Conservation (phyloP, 208 protist genomes). For the Wallacemonas rigidus region DNA sequence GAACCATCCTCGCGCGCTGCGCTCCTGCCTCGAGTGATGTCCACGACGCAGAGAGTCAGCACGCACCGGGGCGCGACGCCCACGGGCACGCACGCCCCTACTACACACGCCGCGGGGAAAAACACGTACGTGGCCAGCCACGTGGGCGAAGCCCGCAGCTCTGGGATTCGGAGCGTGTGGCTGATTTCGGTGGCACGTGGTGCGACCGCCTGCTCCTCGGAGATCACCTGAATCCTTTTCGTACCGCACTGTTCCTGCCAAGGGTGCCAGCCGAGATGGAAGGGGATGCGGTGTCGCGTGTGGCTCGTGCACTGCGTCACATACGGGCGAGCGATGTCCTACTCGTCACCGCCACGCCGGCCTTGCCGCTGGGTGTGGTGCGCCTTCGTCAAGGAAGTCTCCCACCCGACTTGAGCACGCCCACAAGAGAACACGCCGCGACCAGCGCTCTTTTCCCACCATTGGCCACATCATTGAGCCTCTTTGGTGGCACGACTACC, state of each 20-base stretch:
- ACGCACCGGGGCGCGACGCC: slow-evolving; percentile 52
- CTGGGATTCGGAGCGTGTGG: slow-evolving; percentile 74
- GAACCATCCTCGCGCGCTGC: slow-evolving; percentile 56
- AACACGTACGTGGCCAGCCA: slow-evolving; percentile 4
- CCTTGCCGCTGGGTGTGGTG: slow-evolving; percentile 58
- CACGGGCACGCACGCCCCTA: slow-evolving; percentile 49
- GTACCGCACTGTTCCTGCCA: slow-evolving; percentile 71
- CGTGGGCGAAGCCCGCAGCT: slow-evolving; percentile 49
- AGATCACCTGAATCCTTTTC: slow-evolving; percentile 42
- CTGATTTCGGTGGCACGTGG: slow-evolving; percentile 79
- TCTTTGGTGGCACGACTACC: not conserved
- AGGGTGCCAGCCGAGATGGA: slow-evolving; percentile 47
- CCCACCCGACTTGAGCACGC: not conserved
- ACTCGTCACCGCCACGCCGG: slow-evolving; percentile 39
- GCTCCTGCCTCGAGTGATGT: slow-evolving; percentile 68
- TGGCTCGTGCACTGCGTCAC: slow-evolving; percentile 58
- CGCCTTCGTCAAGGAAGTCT: slow-evolving; percentile 22
- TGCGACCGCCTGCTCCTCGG: slow-evolving; percentile 85
- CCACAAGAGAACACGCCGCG: not conserved
- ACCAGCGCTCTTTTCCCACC: not conserved
- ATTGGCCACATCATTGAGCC: not conserved
- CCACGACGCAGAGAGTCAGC: slow-evolving; percentile 62
- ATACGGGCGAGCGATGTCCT: slow-evolving; percentile 50
- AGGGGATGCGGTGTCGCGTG: slow-evolving; percentile 60
- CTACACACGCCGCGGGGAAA: slow-evolving; percentile 21